Percentiles rank a stretch among this genome's conserved stretches.
Evolutionary conservation across 176 grass and related monocot genomes (phyloP).

Genomic region (Triticum timopheevii): DNA sequence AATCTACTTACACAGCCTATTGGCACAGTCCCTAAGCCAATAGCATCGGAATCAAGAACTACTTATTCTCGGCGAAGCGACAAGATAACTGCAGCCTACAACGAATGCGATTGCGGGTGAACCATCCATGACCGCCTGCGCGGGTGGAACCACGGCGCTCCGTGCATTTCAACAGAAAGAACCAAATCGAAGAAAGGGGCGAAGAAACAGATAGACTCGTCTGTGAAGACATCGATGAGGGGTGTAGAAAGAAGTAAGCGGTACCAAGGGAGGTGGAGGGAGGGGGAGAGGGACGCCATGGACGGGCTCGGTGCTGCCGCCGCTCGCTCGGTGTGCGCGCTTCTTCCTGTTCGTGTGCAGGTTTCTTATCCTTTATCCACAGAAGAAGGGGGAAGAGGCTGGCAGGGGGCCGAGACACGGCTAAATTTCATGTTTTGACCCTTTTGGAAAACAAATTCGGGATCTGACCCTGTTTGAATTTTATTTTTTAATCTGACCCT

Average conservation of each 20-base stretch:
- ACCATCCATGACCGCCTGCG: background rate
- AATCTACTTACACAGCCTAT: background rate
- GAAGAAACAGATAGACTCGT: background rate
- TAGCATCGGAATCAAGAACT: background rate
- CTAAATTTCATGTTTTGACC: too few relatives aligned
- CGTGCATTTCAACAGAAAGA: background rate
- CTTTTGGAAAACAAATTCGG: too few relatives aligned
- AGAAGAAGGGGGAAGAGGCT: background rate
- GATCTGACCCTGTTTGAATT: too few relatives aligned
- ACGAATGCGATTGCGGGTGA: background rate
- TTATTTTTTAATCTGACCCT: too few relatives aligned
- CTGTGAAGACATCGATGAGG: background rate
- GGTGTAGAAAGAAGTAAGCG: background rate
- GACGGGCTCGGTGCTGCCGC: conserved; percentile 32
- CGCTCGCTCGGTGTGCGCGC: conserved; percentile 13
- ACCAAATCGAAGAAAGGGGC: background rate
- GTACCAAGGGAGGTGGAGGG: conserved; percentile 55
- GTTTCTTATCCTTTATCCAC: conserved; percentile 48
- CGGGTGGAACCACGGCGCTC: background rate
- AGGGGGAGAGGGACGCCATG: conserved; percentile 61
- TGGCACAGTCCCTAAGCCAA: background rate
- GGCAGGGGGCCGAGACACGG: background rate
- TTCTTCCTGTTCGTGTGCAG: background rate
- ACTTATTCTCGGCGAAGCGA: background rate
- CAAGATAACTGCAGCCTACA: background rate